These are phyloP conservation scores for Grammothele lineata DNA, from an alignment of 768 basidiomycete genomes.

Conservation along the genomic window DNA sequence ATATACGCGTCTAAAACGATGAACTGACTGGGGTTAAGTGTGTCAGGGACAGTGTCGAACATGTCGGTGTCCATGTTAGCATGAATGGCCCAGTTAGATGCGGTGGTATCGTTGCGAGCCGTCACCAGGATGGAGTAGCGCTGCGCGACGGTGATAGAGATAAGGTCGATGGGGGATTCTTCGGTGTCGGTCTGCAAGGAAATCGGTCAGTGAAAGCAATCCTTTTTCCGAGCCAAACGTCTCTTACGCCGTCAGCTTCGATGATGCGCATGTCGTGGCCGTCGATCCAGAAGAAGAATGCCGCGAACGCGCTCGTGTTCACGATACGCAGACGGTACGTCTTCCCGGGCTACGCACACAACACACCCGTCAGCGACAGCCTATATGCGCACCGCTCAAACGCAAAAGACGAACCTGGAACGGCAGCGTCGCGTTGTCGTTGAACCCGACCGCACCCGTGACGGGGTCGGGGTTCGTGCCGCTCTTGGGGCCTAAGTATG, in stretches of 20 bases:
- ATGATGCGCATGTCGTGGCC: constrained; percentile 84
- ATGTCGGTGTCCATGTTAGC: constrained; percentile 87
- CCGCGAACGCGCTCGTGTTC: constrained; percentile 72
- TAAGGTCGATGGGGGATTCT: constrained; percentile 63
- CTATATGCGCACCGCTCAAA: too few relatives aligned
- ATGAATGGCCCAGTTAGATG: constrained; percentile 81
- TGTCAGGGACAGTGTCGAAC: constrained; percentile 80
- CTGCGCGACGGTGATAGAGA: constrained; percentile 82
- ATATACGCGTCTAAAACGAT: too few relatives aligned
- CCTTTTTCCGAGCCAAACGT: background rate
- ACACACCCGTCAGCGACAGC: background rate
- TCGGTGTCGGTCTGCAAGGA: constrained; percentile 64
- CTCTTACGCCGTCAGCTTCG: constrained; percentile 75
- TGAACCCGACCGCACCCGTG: constrained; percentile 69
- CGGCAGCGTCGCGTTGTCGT: constrained; percentile 79
- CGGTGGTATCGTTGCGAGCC: constrained; percentile 74
- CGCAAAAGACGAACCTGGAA: constrained; percentile 52
- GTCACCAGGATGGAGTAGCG: constrained; percentile 91
- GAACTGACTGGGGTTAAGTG: constrained; percentile 79
- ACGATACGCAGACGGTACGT: constrained; percentile 88
- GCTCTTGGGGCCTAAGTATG: constrained; percentile 60
- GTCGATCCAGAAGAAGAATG: constrained; percentile 87
- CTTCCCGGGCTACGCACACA: constrained; percentile 52
- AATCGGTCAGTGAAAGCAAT: background rate
- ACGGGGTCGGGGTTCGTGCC: constrained; percentile 43